phyloP scores from a whole-genome alignment of 306 rosid species.

The Dicorynia guianensis region DNA sequence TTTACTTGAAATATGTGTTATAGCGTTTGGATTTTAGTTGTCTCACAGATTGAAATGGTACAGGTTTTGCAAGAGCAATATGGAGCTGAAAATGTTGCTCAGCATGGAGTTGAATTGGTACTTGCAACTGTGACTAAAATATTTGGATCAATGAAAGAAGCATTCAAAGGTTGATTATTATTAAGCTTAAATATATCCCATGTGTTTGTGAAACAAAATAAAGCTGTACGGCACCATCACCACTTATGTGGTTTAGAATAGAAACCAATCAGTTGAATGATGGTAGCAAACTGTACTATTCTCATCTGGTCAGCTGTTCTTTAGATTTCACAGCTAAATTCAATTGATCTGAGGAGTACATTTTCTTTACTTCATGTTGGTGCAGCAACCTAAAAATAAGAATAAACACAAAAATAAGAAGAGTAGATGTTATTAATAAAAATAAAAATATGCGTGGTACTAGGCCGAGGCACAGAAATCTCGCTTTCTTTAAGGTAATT shows the following conservation, averaged over 20 bases:
- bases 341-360: conserved; percentile 20
- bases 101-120: conserved; percentile 67
- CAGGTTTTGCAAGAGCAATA: conserved; percentile 76
- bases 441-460: too few relatives aligned
- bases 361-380: conserved; percentile 34
- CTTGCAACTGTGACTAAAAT: conserved; percentile 68
- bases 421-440: too few relatives aligned
- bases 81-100: conserved; percentile 62
- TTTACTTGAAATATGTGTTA: conserved; percentile 20
- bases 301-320: conserved; percentile 24
- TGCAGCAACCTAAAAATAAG: too few relatives aligned
- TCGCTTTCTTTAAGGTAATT: too few relatives aligned
- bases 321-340: neutral
- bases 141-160: conserved; percentile 66
- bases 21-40: conserved; percentile 22
- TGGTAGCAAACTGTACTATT: conserved; percentile 1
- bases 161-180: conserved; percentile 65
- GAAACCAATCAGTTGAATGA: conserved; percentile 28
- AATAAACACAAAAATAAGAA: too few relatives aligned
- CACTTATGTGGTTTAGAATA: conserved; percentile 33
- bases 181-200: conserved; percentile 32
- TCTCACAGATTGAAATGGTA: conserved; percentile 31
- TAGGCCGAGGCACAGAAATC: too few relatives aligned
- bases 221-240: conserved; percentile 14
- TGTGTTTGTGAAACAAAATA: neutral